A percentile compares a stretch with the other conserved stretches of the same genome.
These are phyloP conservation scores for Scedosporium minutisporum DNA, from an alignment of 2,329 filamentous ascomycete species.

Conservation along the genomic window DNA sequence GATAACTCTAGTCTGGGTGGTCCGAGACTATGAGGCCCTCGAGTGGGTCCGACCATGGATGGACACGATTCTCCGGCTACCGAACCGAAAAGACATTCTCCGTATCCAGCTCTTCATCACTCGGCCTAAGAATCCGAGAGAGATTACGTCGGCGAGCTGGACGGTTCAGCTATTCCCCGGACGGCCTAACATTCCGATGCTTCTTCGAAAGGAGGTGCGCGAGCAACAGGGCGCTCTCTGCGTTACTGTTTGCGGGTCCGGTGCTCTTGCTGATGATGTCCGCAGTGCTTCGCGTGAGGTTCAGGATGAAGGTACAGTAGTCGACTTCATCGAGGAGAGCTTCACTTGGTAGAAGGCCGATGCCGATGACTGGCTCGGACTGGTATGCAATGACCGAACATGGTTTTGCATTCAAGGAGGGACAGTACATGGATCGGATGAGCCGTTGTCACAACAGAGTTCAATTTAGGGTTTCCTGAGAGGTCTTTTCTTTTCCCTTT, in stretches of 20 bases:
- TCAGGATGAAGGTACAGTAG: slow-evolving; percentile 49
- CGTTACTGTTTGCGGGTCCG: slow-evolving; percentile 72
- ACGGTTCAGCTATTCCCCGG: slow-evolving; percentile 91
- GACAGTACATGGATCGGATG: neutral
- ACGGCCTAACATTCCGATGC: slow-evolving; percentile 67
- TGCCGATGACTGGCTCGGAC: too few species aligned
- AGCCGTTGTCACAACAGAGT: neutral
- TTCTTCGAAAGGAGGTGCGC: slow-evolving; percentile 74
- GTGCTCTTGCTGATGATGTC: slow-evolving; percentile 66
- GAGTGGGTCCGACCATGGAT: slow-evolving; percentile 91
- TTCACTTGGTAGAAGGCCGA: slow-evolving; percentile 49
- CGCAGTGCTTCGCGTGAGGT: slow-evolving; percentile 55
- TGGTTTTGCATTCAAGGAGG: neutral
- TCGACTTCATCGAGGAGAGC: slow-evolving; percentile 70
- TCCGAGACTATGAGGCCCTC: slow-evolving; percentile 78
- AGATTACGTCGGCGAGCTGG: slow-evolving; percentile 64
- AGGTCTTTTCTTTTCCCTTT: neutral
- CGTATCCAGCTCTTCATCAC: slow-evolving; percentile 87
- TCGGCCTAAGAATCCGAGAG: slow-evolving; percentile 70
- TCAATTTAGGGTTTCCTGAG: neutral
- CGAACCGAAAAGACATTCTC: slow-evolving; percentile 70
- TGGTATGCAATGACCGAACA: too few species aligned
- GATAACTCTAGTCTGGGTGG: slow-evolving; percentile 82
- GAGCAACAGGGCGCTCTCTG: slow-evolving; percentile 81
- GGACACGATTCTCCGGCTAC: slow-evolving; percentile 65